phyloP scores from a whole-genome alignment of 495 filamentous ascomycete species.

The Annulohypoxylon maeteangense region DNA sequence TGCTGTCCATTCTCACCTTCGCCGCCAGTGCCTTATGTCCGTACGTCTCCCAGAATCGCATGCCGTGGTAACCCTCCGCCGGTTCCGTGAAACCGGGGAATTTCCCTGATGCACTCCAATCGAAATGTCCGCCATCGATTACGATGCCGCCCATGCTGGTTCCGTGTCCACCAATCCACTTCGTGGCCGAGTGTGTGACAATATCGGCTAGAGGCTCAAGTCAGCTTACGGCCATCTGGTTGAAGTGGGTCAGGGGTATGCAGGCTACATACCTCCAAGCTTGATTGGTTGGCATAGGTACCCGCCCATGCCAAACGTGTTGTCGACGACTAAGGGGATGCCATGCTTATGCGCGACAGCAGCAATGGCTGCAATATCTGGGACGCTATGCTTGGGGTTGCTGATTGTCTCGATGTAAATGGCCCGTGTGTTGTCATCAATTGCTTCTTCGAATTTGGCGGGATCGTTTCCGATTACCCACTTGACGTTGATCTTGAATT shows the following conservation, averaged over 20 bases:
- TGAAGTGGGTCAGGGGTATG: not conserved
- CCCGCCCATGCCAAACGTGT: constrained; percentile 58
- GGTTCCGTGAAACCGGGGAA: constrained; percentile 56
- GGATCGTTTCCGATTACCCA: constrained; percentile 55
- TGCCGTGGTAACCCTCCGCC: constrained; percentile 55
- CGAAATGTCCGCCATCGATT: constrained; percentile 56
- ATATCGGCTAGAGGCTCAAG: constrained; percentile 51
- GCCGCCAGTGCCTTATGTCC: constrained; percentile 51
- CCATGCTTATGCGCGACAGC: constrained; percentile 55
- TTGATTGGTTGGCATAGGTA: constrained; percentile 53
- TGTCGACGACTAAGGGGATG: constrained; percentile 55
- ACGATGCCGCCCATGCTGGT: constrained; percentile 57
- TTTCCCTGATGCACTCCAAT: constrained; percentile 55
- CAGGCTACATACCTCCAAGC: constrained; percentile 45
- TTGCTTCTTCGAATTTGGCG: constrained; percentile 47
- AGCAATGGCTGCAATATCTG: constrained; percentile 54
- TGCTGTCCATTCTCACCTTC: constrained; percentile 55
- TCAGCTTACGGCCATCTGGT: constrained; percentile 28
- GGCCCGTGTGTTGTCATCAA: constrained; percentile 55
- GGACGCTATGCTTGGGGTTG: constrained; percentile 57
- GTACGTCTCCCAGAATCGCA: constrained; percentile 58
- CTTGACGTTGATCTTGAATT: constrained; percentile 55
- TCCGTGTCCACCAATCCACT: constrained; percentile 59
- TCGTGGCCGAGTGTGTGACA: constrained; percentile 54
- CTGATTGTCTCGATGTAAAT: constrained; percentile 58